phyloP scores from a whole-genome alignment of 345 rosid genomes.

The Odontarrhena argentea region DNA sequence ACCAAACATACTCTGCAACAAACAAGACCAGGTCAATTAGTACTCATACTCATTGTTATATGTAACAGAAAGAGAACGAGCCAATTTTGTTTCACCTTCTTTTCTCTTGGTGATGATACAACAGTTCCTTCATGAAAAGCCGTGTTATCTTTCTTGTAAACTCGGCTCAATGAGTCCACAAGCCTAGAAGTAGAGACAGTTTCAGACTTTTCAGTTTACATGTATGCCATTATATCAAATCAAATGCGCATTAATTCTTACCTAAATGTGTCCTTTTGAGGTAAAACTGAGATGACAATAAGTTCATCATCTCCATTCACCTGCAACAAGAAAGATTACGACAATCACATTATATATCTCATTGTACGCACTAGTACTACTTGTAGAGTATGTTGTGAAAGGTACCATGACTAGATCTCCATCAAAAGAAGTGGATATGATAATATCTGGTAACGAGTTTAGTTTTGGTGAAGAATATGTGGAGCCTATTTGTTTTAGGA shows the following conservation, averaged over 20 bases:
- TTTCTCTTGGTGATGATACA: conserved; percentile 55
- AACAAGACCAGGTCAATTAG: conserved; percentile 12
- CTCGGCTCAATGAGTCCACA: conserved; percentile 54
- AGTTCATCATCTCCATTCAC: conserved; percentile 80
- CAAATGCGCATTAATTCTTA: conserved; percentile 23
- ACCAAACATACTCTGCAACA: conserved; percentile 72
- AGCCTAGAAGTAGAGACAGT: conserved; percentile 46
- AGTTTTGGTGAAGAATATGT: conserved; percentile 50
- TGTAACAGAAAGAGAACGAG: neutral
- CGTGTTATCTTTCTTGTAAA: conserved; percentile 53
- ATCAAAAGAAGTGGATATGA: conserved; percentile 62
- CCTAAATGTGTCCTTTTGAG: conserved; percentile 65
- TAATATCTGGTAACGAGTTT: conserved; percentile 51
- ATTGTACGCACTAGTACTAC: conserved; percentile 2
- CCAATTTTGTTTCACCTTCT: conserved; percentile 55
- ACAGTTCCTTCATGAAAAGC: conserved; percentile 46
- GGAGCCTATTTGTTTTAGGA: conserved; percentile 74
- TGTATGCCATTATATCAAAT: conserved; percentile 1
- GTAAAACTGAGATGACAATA: conserved; percentile 56
- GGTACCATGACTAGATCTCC: conserved; percentile 78
- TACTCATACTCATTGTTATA: neutral
- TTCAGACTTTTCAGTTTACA: neutral
- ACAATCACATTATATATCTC: conserved; percentile 9
- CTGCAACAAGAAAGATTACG: conserved; percentile 41
- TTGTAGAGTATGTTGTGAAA: conserved; percentile 23